Percentiles rank a stretch among this genome's conserved stretches.
Conservation (phyloP, 2,329 filamentous ascomycete genomes). For the Trichoderma atroviride region DNA sequence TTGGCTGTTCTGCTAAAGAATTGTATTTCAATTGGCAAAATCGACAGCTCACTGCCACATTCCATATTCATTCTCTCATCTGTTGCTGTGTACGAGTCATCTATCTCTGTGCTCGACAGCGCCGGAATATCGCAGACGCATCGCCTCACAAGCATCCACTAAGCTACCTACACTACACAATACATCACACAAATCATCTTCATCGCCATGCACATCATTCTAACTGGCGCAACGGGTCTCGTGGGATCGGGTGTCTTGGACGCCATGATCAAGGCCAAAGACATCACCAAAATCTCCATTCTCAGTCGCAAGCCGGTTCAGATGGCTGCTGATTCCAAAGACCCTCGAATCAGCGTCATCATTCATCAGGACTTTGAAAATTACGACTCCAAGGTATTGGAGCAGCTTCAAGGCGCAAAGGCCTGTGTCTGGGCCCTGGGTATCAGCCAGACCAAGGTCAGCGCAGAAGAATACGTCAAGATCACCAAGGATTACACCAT, state of each 20-base stretch:
- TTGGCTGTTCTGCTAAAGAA: background rate
- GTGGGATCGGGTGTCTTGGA: slow-evolving; percentile 64
- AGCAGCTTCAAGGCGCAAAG: slow-evolving; percentile 62
- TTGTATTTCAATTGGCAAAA: too few species aligned
- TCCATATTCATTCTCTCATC: background rate
- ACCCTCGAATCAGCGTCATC: slow-evolving; percentile 66
- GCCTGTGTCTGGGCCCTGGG: slow-evolving; percentile 77
- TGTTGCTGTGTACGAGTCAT: background rate
- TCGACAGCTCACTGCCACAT: background rate
- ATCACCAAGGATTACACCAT: slow-evolving; percentile 71
- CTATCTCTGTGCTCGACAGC: background rate
- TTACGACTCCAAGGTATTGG: slow-evolving; percentile 61
- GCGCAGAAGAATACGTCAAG: slow-evolving; percentile 65
- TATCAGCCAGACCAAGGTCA: slow-evolving; percentile 61
- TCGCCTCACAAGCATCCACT: background rate
- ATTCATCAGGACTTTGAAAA: slow-evolving; percentile 66
- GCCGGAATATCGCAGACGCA: background rate
- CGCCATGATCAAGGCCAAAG: slow-evolving; percentile 57
- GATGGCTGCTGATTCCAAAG: slow-evolving; percentile 59
- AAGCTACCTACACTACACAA: background rate
- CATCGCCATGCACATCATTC: slow-evolving; percentile 61
- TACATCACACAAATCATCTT: background rate
- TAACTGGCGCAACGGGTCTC: slow-evolving; percentile 70
- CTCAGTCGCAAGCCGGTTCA: slow-evolving; percentile 66
- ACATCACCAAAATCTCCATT: slow-evolving; percentile 67